Conservation (phyloP, 2,329 filamentous ascomycete genomes). For the Diaporthe citri region DNA sequence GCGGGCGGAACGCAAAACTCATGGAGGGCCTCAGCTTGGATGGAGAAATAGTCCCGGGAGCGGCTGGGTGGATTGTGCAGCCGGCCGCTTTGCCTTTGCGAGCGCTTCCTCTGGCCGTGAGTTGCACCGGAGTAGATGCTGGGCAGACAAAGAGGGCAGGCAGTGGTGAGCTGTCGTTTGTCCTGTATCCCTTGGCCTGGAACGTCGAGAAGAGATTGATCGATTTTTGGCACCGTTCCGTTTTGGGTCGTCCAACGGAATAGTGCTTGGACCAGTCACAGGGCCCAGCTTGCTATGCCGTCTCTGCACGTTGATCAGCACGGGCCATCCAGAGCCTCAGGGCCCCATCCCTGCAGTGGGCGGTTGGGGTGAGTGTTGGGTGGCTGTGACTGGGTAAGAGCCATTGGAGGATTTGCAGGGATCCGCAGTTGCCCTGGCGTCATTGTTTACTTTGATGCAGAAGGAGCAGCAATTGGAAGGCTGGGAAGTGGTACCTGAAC, state of each 20-base stretch:
- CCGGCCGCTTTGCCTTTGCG: background rate
- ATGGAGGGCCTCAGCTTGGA: background rate
- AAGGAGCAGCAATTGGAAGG: constrained; percentile 38
- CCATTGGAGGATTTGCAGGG: constrained; percentile 33
- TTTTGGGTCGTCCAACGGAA: constrained; percentile 8
- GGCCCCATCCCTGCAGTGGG: background rate
- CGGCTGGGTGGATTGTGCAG: background rate
- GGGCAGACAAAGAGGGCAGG: constrained; percentile 25
- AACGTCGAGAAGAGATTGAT: constrained; percentile 29
- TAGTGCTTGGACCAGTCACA: constrained; percentile 32
- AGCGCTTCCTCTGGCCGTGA: constrained; percentile 6
- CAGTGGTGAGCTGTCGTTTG: constrained; percentile 5
- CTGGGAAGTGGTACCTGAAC: constrained; percentile 33
- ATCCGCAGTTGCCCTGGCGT: constrained; percentile 40
- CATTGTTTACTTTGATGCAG: constrained; percentile 42
- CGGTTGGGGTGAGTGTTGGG: background rate
- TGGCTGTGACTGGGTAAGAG: background rate
- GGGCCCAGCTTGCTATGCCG: background rate
- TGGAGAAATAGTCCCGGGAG: background rate
- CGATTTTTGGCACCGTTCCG: constrained; percentile 6
- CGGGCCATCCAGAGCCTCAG: background rate
- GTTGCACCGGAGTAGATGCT: background rate
- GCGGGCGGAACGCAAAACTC: background rate
- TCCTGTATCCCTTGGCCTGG: constrained; percentile 2
- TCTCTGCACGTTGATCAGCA: constrained; percentile 5